These are phyloP conservation scores for Pichia sp. DNA, from an alignment of 1,139 yeast species.

Conservation along the genomic window DNA sequence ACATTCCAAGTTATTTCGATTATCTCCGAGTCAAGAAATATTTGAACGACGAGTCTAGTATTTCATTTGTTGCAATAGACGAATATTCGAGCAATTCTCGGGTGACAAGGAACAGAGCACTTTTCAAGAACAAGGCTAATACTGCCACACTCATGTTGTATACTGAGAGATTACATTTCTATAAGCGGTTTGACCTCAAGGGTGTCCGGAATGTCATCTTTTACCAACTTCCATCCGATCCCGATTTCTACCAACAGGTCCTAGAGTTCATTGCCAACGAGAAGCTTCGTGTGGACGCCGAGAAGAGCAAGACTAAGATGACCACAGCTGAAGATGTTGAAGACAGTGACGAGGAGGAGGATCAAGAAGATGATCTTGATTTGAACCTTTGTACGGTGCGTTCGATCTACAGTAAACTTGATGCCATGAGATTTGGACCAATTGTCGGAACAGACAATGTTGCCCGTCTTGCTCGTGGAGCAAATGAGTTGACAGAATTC, in stretches of 20 bases:
- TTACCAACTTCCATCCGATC: conserved; percentile 84
- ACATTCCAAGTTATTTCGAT: conserved; percentile 84
- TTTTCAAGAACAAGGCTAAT: conserved; percentile 40
- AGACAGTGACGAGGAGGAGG: conserved; percentile 24
- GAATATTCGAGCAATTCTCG: conserved; percentile 77
- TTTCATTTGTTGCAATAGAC: conserved; percentile 63
- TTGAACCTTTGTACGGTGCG: conserved; percentile 64
- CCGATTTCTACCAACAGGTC: conserved; percentile 75
- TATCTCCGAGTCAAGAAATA: conserved; percentile 73
- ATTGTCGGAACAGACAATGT: conserved; percentile 80
- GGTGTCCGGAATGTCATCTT: conserved; percentile 84
- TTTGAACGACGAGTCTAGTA: conserved; percentile 58
- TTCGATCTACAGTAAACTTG: conserved; percentile 73
- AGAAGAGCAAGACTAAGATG: conserved; percentile 13
- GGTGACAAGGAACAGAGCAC: conserved; percentile 64
- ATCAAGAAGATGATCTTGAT: conserved; percentile 43
- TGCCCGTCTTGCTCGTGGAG: conserved; percentile 63
- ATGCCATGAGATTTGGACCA: conserved; percentile 72
- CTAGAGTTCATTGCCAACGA: conserved; percentile 51
- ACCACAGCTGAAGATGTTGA: conserved; percentile 10
- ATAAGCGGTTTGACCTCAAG: conserved; percentile 73
- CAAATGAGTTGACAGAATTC: conserved; percentile 71
- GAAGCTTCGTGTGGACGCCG: conserved; percentile 39
- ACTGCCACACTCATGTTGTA: conserved; percentile 64
- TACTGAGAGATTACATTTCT: conserved; percentile 92